A percentile compares a stretch with the other conserved stretches of the same genome.
phyloP scores from a whole-genome alignment of 257 asterid species.

The Nicotiana knightiana region DNA sequence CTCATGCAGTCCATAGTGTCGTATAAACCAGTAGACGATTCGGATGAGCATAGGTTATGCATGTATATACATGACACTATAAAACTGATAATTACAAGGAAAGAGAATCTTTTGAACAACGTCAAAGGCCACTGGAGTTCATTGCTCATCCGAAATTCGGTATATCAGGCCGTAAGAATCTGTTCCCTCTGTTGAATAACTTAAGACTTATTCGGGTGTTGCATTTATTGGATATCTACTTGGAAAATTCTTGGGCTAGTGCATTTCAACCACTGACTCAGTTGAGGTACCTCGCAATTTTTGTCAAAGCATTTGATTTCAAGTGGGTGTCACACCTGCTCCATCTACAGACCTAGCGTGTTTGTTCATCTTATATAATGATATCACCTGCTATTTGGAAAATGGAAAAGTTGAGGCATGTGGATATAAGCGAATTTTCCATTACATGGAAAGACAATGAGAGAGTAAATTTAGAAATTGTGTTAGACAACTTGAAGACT shows the following conservation, averaged over 20 bases:
- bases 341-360: no score
- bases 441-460: background rate
- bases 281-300: background rate
- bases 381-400: no score
- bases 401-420: background rate
- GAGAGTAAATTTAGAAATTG: background rate
- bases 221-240: background rate
- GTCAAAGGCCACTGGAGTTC: background rate
- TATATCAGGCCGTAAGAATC: background rate
- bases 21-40: no score
- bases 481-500: background rate
- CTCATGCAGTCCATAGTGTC: no score
- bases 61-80: no score
- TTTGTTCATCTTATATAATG: no score
- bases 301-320: background rate
- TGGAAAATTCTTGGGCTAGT: background rate
- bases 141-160: background rate
- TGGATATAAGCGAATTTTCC: background rate
- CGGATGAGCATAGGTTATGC: no score
- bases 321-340: background rate
- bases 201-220: background rate
- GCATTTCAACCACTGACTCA: background rate
- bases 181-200: background rate
- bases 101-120: no score
- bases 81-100: no score